Evolutionary conservation across 805 yeast species (phyloP), one percentile per base, ranked within the genome.

Genomic region (Myxozyma geophila): DNA sequence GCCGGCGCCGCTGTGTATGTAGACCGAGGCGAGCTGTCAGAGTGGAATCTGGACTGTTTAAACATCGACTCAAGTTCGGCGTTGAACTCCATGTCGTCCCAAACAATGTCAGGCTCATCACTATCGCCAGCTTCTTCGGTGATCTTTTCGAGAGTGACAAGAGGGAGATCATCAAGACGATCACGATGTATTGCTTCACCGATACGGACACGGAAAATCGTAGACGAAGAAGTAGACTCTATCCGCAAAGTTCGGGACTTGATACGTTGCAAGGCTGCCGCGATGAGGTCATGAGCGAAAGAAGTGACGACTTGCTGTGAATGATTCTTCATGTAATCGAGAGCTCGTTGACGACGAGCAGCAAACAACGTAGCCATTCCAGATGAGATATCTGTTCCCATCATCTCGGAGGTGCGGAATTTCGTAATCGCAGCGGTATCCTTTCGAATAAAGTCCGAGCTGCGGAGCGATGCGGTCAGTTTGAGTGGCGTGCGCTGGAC

Each of bases 331-430:
- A 28, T 28, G 15, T 53, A 53, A 10, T 53, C 52, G 13, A 48
- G 36, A 13, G 51, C 59, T 17, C 46, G 59, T 21, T 48, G 54
- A 9, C 44, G n/a, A 6, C 60, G 60, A 13, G 54, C 36, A 1
- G 39, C 36, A 28, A 56, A 49, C 23, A 56, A 7, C 17, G 35
- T 37, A 21, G 53, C 53, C 41, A 49, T 44, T 13, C 53, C 53
- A 7, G 46, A n/a, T 4, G 60, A 39, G 35, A 48, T 28, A 10
- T 54, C 36, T 4, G 54, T 44, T 9, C 60, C 54, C 40, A 48
- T 44, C 53, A 55, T 55, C 12, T 47, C 33, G 23, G 48, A 48
- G n/a, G 53, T 19, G 5, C 43, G 37, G 35, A 49, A 56, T 10
- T n/a, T 28, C 28, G 28, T 19, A 13, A 47, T 15, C 36, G 19